phyloP scores from a whole-genome alignment of 495 filamentous ascomycete genomes.

The Beverwykella pulmonaria region DNA sequence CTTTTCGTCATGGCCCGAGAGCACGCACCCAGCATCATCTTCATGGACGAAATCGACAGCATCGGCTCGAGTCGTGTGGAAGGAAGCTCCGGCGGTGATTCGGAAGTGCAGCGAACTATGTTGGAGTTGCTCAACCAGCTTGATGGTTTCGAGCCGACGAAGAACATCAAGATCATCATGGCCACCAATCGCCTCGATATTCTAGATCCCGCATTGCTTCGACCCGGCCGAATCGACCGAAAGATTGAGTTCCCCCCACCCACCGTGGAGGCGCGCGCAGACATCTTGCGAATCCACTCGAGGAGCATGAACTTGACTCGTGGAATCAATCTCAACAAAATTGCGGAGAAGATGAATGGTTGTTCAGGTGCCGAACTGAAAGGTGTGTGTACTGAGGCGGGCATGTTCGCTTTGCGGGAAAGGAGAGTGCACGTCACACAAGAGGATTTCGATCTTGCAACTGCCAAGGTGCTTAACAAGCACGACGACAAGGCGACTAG shows the following conservation, averaged over 20 bases:
- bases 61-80: slow-evolving; percentile 98
- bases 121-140: slow-evolving; percentile 96
- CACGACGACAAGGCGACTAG: slow-evolving; percentile 97
- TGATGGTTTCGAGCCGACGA: slow-evolving; percentile 98
- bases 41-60: slow-evolving; percentile 99
- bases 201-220: slow-evolving; percentile 88
- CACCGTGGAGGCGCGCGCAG: slow-evolving; percentile 93
- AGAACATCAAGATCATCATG: slow-evolving; percentile 99
- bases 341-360: slow-evolving; percentile 99
- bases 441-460: slow-evolving; percentile 98
- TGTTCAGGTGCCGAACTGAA: slow-evolving; percentile 97
- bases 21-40: slow-evolving; percentile 99
- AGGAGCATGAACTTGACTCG: slow-evolving; percentile 97
- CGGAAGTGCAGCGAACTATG: slow-evolving; percentile 99
- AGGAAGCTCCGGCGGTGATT: slow-evolving; percentile 90
- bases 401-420: slow-evolving; percentile 96
- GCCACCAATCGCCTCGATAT: slow-evolving; percentile 98
- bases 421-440: slow-evolving; percentile 96
- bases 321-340: slow-evolving; percentile 97
- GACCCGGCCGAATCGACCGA: slow-evolving; percentile 94
- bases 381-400: slow-evolving; percentile 94
- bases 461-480: slow-evolving; percentile 99
- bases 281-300: slow-evolving; percentile 96
- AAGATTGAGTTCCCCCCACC: slow-evolving; percentile 99
- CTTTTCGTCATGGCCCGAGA: slow-evolving; percentile 99